Conservation (phyloP, 805 yeast genomes). For the Grigorovia transvaalensis region DNA sequence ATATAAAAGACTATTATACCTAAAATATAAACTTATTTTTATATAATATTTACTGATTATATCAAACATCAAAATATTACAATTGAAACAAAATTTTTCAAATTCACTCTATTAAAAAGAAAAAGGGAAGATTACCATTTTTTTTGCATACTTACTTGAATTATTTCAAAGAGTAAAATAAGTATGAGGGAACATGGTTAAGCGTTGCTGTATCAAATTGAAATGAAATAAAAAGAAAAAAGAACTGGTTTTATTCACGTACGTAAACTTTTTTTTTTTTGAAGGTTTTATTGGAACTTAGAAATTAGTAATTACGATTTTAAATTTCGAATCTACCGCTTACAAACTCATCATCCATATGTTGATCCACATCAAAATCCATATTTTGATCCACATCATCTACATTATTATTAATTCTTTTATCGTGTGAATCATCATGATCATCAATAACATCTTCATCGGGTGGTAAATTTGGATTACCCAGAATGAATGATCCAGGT, state of each 20-base stretch:
- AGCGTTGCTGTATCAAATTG: not conserved
- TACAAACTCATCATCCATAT: constrained; percentile 73
- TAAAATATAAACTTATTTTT: not conserved
- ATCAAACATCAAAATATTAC: not conserved
- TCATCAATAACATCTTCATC: constrained; percentile 71
- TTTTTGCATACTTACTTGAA: too few relatives aligned
- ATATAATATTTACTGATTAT: not conserved
- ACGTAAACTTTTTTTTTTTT: too few relatives aligned
- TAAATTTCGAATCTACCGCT: constrained; percentile 77
- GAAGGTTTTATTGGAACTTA: too few relatives aligned
- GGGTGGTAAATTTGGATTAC: constrained; percentile 69
- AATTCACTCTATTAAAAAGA: too few relatives aligned
- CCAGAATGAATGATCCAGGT: constrained; percentile 68
- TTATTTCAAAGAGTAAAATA: too few relatives aligned
- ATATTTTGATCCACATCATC: constrained; percentile 19
- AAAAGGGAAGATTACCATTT: not conserved
- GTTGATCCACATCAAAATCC: constrained; percentile 41
- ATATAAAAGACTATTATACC: too few relatives aligned
- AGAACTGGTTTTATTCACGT: not conserved
- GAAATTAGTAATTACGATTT: too few relatives aligned
- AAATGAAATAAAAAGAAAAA: not conserved
- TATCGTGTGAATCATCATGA: constrained; percentile 24
- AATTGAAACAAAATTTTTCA: too few relatives aligned
- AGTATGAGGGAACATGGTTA: too few relatives aligned
- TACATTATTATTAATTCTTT: constrained; percentile 23